Conservation (phyloP, 345 rosid species). For the Turritis glabra region DNA sequence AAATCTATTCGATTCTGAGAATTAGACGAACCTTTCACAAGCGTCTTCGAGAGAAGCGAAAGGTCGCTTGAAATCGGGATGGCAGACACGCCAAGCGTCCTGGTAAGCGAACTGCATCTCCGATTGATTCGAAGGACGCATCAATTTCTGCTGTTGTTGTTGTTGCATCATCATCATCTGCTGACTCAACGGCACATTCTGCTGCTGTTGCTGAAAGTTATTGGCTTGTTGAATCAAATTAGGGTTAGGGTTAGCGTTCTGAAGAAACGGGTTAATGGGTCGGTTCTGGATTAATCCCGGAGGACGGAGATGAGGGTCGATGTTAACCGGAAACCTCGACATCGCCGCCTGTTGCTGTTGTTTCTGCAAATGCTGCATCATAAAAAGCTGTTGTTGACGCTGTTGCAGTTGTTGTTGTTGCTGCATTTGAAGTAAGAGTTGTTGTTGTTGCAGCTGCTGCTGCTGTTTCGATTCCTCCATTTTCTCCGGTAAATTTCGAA, state of each 20-base stretch:
- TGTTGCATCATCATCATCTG: slow-evolving; percentile 34
- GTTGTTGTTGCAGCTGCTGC: slow-evolving; percentile 46
- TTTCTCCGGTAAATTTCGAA: slow-evolving; percentile 20
- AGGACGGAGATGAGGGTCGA: slow-evolving; percentile 64
- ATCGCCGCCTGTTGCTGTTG: slow-evolving; percentile 78
- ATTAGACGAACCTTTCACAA: slow-evolving; percentile 71
- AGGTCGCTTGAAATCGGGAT: slow-evolving; percentile 85
- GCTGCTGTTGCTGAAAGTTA: slow-evolving; percentile 37
- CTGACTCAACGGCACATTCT: slow-evolving; percentile 24
- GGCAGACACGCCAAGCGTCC: slow-evolving; percentile 94
- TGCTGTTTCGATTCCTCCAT: slow-evolving; percentile 74
- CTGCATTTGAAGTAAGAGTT: slow-evolving; percentile 36
- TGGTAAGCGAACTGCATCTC: slow-evolving; percentile 94
- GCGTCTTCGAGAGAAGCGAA: slow-evolving; percentile 88
- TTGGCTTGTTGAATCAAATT: slow-evolving; percentile 30
- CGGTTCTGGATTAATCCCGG: slow-evolving; percentile 55
- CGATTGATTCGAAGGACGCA: slow-evolving; percentile 63
- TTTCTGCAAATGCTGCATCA: slow-evolving; percentile 48
- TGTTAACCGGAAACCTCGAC: slow-evolving; percentile 75
- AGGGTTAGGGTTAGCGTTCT: slow-evolving; percentile 45
- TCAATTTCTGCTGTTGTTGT: slow-evolving; percentile 55
- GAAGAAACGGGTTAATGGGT: slow-evolving; percentile 45
- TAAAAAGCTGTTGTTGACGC: slow-evolving; percentile 70
- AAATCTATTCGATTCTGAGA: background rate
- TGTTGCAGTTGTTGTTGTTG: slow-evolving; percentile 56